Conservation (phyloP, 345 rosid species). For the Populus nigra region DNA sequence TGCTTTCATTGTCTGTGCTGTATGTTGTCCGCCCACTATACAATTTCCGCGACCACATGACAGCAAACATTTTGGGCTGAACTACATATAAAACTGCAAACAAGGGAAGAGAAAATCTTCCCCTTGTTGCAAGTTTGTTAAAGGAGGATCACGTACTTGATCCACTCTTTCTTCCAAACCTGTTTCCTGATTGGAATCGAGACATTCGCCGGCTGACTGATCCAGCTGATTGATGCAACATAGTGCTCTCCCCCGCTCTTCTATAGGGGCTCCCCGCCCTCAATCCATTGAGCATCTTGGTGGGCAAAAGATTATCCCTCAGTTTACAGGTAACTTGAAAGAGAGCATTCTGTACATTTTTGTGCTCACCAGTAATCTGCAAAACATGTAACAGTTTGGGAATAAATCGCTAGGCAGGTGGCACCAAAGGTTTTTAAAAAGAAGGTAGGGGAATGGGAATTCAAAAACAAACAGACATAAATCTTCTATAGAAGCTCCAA, state of each 20-base stretch:
- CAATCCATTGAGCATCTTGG: constrained; percentile 32
- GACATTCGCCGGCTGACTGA: not conserved
- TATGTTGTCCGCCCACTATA: constrained; percentile 17
- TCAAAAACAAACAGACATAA: not conserved
- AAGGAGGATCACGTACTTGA: constrained; percentile 28
- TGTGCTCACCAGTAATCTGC: constrained; percentile 47
- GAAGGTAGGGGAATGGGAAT: no score
- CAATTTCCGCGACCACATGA: constrained; percentile 25
- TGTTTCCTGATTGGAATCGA: constrained; percentile 17
- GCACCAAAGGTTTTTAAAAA: constrained; percentile 9
- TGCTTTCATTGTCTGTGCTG: constrained; percentile 15
- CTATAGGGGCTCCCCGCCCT: constrained; percentile 19
- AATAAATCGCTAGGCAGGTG: not conserved
- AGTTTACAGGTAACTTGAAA: constrained; percentile 36
- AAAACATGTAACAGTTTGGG: constrained; percentile 10
- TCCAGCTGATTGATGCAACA: constrained; percentile 10
- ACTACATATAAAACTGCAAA: constrained; percentile 1
- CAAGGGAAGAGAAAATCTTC: constrained; percentile 9
- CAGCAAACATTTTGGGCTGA: constrained; percentile 10
- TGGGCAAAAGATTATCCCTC: constrained; percentile 37
- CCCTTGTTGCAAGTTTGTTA: constrained; percentile 32
- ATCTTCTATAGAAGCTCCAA: not conserved
- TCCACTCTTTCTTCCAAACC: constrained; percentile 28
- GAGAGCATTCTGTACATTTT: constrained; percentile 40
- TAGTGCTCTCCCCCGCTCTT: constrained; percentile 21